Conservation (phyloP, 202 grass and related monocot genomes). For the Carex arenaria region DNA sequence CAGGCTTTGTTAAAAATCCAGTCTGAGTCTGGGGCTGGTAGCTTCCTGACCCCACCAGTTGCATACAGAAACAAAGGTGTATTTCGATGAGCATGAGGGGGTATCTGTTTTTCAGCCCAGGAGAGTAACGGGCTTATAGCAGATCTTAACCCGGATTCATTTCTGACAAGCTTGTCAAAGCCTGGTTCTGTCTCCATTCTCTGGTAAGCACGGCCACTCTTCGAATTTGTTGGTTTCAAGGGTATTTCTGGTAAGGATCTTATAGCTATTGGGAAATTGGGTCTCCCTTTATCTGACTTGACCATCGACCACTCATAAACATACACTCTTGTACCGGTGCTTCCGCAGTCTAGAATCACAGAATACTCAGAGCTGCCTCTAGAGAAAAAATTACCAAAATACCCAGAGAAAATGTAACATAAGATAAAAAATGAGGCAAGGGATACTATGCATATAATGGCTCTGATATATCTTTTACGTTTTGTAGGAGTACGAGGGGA, state of each 20-base stretch:
- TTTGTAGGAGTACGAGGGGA: slow-evolving; percentile 74
- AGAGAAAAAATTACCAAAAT: slow-evolving; percentile 62
- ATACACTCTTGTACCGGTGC: slow-evolving; percentile 89
- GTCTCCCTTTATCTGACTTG: slow-evolving; percentile 55
- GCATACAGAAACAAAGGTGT: slow-evolving; percentile 91
- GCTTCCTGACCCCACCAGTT: slow-evolving; percentile 86
- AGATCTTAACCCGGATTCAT: slow-evolving; percentile 69
- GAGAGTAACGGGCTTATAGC: slow-evolving; percentile 82
- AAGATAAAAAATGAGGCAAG: slow-evolving; percentile 44
- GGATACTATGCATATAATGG: slow-evolving; percentile 20
- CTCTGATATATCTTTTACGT: slow-evolving; percentile 62
- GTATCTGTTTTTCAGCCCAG: slow-evolving; percentile 91
- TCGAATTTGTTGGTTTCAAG: slow-evolving; percentile 34
- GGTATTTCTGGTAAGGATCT: slow-evolving; percentile 67
- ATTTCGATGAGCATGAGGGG: slow-evolving; percentile 62
- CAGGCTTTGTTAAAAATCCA: slow-evolving; percentile 91
- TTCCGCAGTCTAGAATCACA: slow-evolving; percentile 98
- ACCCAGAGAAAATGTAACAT: slow-evolving; percentile 46
- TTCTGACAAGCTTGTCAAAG: slow-evolving; percentile 83
- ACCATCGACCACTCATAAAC: slow-evolving; percentile 78
- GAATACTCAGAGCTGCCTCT: slow-evolving; percentile 76
- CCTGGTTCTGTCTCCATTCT: slow-evolving; percentile 99
- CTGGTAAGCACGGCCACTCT: slow-evolving; percentile 68
- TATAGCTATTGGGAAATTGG: slow-evolving; percentile 63
- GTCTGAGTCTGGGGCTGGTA: slow-evolving; percentile 76